Conservation (phyloP, 441 rosid genomes). For the Capsella rubella region DNA sequence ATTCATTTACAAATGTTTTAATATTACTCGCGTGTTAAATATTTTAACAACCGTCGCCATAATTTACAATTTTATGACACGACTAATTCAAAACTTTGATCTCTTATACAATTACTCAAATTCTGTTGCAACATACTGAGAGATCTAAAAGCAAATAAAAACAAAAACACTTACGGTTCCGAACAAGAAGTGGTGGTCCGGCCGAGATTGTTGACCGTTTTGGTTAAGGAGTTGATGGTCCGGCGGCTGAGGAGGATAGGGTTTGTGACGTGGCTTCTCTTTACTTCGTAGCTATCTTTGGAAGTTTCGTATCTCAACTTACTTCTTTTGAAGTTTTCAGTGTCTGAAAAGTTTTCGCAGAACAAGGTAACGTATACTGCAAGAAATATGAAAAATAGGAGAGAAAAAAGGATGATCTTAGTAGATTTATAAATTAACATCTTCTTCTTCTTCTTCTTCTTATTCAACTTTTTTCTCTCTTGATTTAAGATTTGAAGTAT, state of each 20-base stretch:
- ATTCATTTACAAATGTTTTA: background rate
- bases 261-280: conserved; percentile 10
- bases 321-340: conserved; percentile 13
- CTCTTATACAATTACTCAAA: background rate
- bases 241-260: conserved; percentile 37
- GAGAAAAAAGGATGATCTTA: background rate
- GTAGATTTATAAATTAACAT: background rate
- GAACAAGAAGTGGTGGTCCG: conserved; percentile 19
- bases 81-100: background rate
- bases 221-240: conserved; percentile 10
- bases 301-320: conserved; percentile 18
- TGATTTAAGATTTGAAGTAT: background rate
- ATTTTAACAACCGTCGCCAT: background rate
- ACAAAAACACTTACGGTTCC: conserved; percentile 5
- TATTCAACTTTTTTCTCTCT: background rate
- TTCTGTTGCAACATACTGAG: background rate
- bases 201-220: conserved; percentile 32
- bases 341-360: conserved; percentile 3
- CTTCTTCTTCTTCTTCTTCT: conserved; percentile 18
- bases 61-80: background rate
- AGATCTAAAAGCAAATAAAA: conserved; percentile 1
- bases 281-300: conserved; percentile 4
- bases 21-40: background rate
- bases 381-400: conserved; percentile 28
- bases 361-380: conserved; percentile 30